phyloP scores from a whole-genome alignment of 2,329 filamentous ascomycete species.

The Trichoderma citrinoviride region DNA sequence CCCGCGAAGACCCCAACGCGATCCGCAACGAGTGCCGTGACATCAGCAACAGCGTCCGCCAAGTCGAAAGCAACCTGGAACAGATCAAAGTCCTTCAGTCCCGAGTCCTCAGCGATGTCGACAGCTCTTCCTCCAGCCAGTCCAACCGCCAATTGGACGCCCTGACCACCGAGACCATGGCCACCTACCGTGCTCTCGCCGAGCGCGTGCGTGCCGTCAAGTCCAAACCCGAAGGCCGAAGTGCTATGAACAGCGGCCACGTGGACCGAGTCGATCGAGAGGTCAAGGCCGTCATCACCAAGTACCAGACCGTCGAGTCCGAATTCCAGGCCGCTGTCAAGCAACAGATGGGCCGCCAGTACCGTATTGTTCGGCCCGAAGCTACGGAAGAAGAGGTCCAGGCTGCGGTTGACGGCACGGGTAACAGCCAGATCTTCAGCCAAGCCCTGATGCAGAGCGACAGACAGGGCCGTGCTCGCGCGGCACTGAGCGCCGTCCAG shows the following conservation, averaged over 20 bases:
- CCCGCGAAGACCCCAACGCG: constrained; percentile 62
- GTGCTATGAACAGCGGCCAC: constrained; percentile 72
- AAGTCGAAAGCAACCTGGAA: constrained; percentile 69
- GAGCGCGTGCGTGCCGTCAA: constrained; percentile 80
- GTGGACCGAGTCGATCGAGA: constrained; percentile 77
- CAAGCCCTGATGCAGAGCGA: constrained; percentile 81
- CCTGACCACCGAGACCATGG: constrained; percentile 77
- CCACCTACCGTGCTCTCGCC: constrained; percentile 73
- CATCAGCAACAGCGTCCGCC: constrained; percentile 73
- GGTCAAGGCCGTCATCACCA: constrained; percentile 75
- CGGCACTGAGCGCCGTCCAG: constrained; percentile 74
- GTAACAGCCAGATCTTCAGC: constrained; percentile 77
- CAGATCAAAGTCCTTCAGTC: constrained; percentile 70
- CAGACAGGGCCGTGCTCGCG: constrained; percentile 75
- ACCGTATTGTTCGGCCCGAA: constrained; percentile 82
- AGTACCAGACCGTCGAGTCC: constrained; percentile 77
- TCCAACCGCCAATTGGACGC: constrained; percentile 68
- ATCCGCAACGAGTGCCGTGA: constrained; percentile 83
- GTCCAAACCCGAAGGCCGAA: constrained; percentile 71
- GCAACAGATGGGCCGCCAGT: constrained; percentile 84
- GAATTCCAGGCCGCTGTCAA: constrained; percentile 76
- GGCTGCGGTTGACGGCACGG: constrained; percentile 70
- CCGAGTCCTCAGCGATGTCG: constrained; percentile 70
- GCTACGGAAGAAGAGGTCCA: constrained; percentile 75
- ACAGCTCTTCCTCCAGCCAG: constrained; percentile 64